Percentiles rank a stretch among this genome's conserved stretches.
phyloP scores from a whole-genome alignment of 2,329 filamentous ascomycete genomes.

The Plenodomus biglobosus region DNA sequence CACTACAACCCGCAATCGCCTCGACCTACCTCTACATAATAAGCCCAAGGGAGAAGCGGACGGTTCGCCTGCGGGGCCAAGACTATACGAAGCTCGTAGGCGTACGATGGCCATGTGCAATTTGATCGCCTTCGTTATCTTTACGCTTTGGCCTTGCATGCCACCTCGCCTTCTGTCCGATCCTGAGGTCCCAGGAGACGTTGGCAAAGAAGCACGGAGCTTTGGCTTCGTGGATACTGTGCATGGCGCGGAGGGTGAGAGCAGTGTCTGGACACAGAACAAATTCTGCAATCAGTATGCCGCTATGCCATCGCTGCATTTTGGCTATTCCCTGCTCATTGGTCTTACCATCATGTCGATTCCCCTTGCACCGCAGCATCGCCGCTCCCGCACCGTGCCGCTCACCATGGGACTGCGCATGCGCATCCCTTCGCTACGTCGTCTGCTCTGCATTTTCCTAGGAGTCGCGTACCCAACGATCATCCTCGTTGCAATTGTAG shows the following conservation, averaged over 20 bases:
- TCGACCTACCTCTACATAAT: constrained; percentile 44
- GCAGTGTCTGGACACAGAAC: constrained; percentile 72
- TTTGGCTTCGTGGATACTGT: constrained; percentile 63
- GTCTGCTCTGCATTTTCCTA: constrained; percentile 52
- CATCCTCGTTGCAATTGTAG: constrained; percentile 68
- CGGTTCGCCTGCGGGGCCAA: constrained; percentile 52
- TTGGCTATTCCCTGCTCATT: constrained; percentile 73
- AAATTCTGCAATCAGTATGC: constrained; percentile 76
- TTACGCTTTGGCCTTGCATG: constrained; percentile 64
- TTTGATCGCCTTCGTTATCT: constrained; percentile 60
- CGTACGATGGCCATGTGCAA: constrained; percentile 62
- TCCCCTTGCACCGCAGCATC: constrained; percentile 60
- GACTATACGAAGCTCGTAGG: constrained; percentile 58
- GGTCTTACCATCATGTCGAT: constrained; percentile 69
- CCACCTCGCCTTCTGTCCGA: constrained; percentile 60
- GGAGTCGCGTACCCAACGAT: constrained; percentile 66
- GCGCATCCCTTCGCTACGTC: constrained; percentile 53
- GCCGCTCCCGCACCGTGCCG: constrained; percentile 44
- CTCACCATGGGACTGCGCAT: constrained; percentile 35
- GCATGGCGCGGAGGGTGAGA: constrained; percentile 59
- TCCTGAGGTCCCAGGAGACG: constrained; percentile 54
- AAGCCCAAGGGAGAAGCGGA: constrained; percentile 32
- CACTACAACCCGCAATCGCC: constrained; percentile 63
- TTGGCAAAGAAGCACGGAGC: constrained; percentile 61
- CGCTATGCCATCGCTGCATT: constrained; percentile 76